Conservation (phyloP, 805 yeast species). For the Scheffersomyces coipomensis region DNA sequence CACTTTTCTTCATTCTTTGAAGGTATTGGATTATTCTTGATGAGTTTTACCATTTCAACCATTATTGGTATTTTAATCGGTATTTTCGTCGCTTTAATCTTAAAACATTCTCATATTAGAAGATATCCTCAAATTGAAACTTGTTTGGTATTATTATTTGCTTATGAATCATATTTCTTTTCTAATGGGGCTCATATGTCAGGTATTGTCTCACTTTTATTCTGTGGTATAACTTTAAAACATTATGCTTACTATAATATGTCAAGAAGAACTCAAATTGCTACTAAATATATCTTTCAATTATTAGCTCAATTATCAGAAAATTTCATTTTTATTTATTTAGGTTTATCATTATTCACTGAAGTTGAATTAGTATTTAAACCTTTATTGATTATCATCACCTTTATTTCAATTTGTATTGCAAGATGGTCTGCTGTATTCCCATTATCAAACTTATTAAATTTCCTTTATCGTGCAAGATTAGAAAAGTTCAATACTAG, state of each 20-base stretch:
- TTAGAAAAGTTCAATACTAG: conserved; percentile 38
- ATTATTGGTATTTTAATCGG: conserved; percentile 89
- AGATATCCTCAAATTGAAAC: conserved; percentile 97
- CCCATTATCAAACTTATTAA: conserved; percentile 83
- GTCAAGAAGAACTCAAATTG: conserved; percentile 96
- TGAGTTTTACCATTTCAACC: conserved; percentile 90
- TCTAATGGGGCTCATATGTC: conserved; percentile 99
- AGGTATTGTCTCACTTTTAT: conserved; percentile 90
- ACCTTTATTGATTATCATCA: conserved; percentile 86
- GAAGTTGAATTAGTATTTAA: conserved; percentile 94
- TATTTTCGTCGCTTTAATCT: conserved; percentile 79
- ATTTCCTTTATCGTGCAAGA: conserved; percentile 69
- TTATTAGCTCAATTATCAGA: conserved; percentile 92
- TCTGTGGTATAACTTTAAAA: conserved; percentile 94
- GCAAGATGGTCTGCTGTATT: conserved; percentile 98
- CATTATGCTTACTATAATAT: conserved; percentile 97
- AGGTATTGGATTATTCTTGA: conserved; percentile 89
- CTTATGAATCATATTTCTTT: conserved; percentile 94
- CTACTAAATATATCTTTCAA: conserved; percentile 93
- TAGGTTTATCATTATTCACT: conserved; percentile 92
- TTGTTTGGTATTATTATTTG: conserved; percentile 83
- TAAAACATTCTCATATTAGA: conserved; percentile 90
- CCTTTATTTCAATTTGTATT: conserved; percentile 86
- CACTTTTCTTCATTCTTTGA: conserved; percentile 77
- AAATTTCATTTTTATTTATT: conserved; percentile 92